Evolutionary conservation across 73 alveolate species (phyloP), one percentile per base, ranked within the genome.

Genomic region (Effrenium voratum): DNA sequence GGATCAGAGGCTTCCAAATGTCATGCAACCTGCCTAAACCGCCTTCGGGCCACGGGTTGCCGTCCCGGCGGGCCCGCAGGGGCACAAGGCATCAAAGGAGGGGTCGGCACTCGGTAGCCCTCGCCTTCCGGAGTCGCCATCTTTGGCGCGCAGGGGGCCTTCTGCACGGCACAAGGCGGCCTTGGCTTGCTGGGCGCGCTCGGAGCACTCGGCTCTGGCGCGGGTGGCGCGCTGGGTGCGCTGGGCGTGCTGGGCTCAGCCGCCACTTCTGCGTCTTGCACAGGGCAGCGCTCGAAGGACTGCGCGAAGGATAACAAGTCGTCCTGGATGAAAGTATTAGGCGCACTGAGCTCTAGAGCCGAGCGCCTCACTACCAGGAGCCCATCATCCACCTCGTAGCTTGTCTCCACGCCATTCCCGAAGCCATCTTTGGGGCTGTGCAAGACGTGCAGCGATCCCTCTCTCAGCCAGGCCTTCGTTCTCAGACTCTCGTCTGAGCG

Each of bases 31-130:
- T 55, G 84, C 26, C 81, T 84, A 60, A 88, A 88, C 49, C 95
- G 60, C 95, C 95, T 63, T 72, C 95, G 73, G 47, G 86, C 95
- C 60, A 88, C 66, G n/a, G 95, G 95, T 40, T 88, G 95, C 85
- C 95, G 84, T 38, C 85, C 43, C 3, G 95, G 95, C 52, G 85
- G 52, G n/a, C 95, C 95, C 2, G 95, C 30, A 43, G 95, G 95
- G 85, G 95, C 95, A 63, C 73, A 88, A 73, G 95, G 95, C 85
- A 88, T 44, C 95, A 88, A 80, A 80, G 94, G 63, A 57, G 80
- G 95, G 73, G 81, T 72, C 34, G 70, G 95, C 28, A 44, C 60
- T 85, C 85, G 80, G n/a, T n/a, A n/a, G n/a, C n/a, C n/a, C n/a
- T n/a, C n/a, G n/a, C n/a, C n/a, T n/a, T n/a, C n/a, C n/a, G n/a